Base-by-base conservation (phyloP, 257 asterid species). In the Coffea canephora region DNA sequence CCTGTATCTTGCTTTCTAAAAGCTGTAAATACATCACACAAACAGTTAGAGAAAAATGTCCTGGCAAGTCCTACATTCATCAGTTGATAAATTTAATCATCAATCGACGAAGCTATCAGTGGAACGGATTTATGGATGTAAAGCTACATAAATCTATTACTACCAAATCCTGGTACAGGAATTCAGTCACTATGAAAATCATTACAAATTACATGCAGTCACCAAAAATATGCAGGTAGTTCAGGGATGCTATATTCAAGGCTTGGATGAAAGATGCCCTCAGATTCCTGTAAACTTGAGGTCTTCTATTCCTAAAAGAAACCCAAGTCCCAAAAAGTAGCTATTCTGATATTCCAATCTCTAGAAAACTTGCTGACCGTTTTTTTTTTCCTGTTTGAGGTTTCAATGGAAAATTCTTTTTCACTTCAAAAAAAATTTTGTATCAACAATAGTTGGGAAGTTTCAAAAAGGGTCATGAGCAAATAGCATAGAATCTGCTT, bases 1-100 rank as follows among this genome's bases (percentile, higher is more conserved):
- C 99, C 81, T 92, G 97, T 87, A 94, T 96, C 91, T 96, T 96
- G 93, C 97, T 92, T 84, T 96, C 99, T 81, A 96, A 84, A 71
- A 96, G 89, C 99, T 94, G 93, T 39, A 75, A 79, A 76, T 66
- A 81, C 76, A 78, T 36, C 65, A 76, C 13, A 71, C 39, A 45
- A 59, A 80, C 50, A 62, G 67, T 75, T n/a, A 80, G 52, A 78
- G 46, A 48, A 48, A 43, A 69, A 34, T 77, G 21, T 46, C 31
- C 3, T 52, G 34, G 41, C 23, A 18, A 76, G 45, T 43, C 61
- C 15, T 12, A 62, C 18, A 75, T 25, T 3, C 15, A 50, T 45
- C 66, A 71, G 25, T 69, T 39, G 10, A 79, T 45, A 54, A 66
- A 49, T 55, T 41, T 14, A 6, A 59, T 14, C 55, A 49, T 21